A percentile compares a stretch with the other conserved stretches of the same genome.
phyloP scores from a whole-genome alignment of 352 stramenopile species.

The Phytopythium montanum region DNA sequence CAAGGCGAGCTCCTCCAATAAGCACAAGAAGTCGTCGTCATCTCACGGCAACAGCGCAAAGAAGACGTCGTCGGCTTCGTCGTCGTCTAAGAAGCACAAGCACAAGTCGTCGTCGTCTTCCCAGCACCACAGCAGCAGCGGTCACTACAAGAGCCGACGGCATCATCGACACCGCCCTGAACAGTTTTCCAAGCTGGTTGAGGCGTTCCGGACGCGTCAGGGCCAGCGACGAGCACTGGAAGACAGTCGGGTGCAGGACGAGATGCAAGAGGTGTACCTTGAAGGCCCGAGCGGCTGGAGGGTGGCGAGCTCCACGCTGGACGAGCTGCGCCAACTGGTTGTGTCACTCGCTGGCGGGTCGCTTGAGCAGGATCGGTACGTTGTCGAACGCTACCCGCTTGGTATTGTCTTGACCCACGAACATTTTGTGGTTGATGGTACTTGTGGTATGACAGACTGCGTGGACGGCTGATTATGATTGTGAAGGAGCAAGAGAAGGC shows the following conservation, averaged over 20 bases:
- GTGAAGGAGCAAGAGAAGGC: constrained; percentile 75
- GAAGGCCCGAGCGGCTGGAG: constrained; percentile 61
- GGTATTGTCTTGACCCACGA: neutral
- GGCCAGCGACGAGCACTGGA: constrained; percentile 58
- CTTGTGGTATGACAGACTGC: constrained; percentile 26
- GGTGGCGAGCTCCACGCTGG: constrained; percentile 68
- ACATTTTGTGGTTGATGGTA: neutral
- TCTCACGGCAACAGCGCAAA: constrained; percentile 42
- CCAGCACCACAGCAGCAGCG: constrained; percentile 51
- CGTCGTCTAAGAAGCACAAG: constrained; percentile 60
- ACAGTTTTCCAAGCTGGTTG: constrained; percentile 67
- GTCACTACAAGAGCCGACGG: constrained; percentile 46
- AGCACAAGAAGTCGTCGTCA: constrained; percentile 24
- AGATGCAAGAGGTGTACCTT: constrained; percentile 25
- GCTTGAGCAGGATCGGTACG: constrained; percentile 67
- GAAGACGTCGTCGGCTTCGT: constrained; percentile 40
- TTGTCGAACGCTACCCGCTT: neutral
- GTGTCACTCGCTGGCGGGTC: constrained; percentile 54
- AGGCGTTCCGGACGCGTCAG: constrained; percentile 50
- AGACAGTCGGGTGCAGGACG: constrained; percentile 37
- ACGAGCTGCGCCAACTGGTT: constrained; percentile 52
- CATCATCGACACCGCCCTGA: constrained; percentile 58
- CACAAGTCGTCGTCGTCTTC: constrained; percentile 52
- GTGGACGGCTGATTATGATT: constrained; percentile 72
- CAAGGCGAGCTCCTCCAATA: constrained; percentile 29